These are phyloP conservation scores for Stromatinia cepivora DNA, from an alignment of 2,329 filamentous ascomycete species.

Conservation along the genomic window DNA sequence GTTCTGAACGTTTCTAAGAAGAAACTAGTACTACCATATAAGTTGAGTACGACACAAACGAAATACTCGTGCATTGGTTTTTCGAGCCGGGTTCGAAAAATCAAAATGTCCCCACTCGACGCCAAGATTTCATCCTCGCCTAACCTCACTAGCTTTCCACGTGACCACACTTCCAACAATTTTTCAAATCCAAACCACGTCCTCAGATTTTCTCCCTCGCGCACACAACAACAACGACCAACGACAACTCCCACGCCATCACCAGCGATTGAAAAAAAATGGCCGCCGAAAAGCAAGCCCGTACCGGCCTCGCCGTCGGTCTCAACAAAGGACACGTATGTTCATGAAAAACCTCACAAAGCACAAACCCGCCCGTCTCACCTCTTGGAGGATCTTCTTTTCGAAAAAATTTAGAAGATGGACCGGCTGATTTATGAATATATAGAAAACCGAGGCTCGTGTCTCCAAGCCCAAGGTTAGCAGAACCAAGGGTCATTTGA, in stretches of 20 bases:
- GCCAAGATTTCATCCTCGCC: slow-evolving; percentile 17
- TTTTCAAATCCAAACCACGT: not conserved
- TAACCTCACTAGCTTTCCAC: not conserved
- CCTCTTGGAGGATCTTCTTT: slow-evolving; percentile 72
- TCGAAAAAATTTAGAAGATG: slow-evolving; percentile 34
- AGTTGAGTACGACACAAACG: not conserved
- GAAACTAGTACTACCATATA: too few relatives aligned
- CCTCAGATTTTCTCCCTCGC: slow-evolving; percentile 3
- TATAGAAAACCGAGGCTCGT: slow-evolving; percentile 80
- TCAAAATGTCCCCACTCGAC: not conserved
- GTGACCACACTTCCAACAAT: slow-evolving; percentile 10
- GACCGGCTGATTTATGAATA: slow-evolving; percentile 36
- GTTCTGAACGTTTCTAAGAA: too few relatives aligned
- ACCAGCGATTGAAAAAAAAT: slow-evolving; percentile 46
- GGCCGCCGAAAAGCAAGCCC: slow-evolving; percentile 60
- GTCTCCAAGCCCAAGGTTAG: slow-evolving; percentile 77
- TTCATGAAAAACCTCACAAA: slow-evolving; percentile 39
- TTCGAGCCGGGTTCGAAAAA: too few relatives aligned
- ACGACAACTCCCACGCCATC: slow-evolving; percentile 23
- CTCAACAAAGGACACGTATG: slow-evolving; percentile 64
- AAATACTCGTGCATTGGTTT: too few relatives aligned
- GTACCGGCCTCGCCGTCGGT: slow-evolving; percentile 60
- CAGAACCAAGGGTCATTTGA: slow-evolving; percentile 90
- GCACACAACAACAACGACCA: slow-evolving; percentile 10
- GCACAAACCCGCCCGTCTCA: slow-evolving; percentile 51